phyloP scores from a whole-genome alignment of 139 green algal species.

The Raphidocelis subcapitata region DNA sequence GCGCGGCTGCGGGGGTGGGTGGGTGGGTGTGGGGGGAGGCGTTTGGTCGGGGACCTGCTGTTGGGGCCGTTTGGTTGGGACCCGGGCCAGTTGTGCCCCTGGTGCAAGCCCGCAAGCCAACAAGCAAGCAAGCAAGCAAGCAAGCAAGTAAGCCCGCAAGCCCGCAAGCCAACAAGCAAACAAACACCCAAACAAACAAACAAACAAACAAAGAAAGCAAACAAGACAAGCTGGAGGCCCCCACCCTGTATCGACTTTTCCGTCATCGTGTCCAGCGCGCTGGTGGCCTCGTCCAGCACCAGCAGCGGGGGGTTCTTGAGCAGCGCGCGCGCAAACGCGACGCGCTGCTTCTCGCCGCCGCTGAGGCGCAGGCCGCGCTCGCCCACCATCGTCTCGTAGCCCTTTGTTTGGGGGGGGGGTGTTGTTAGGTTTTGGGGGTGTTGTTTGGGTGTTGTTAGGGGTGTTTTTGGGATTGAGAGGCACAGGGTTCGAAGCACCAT shows the following conservation, averaged over 20 bases:
- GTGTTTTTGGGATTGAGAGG: no score
- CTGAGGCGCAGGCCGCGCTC: slow-evolving; percentile 72
- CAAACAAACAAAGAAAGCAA: neutral
- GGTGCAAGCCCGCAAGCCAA: neutral
- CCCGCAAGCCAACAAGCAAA: neutral
- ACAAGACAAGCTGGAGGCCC: neutral
- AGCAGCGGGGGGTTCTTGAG: slow-evolving; percentile 37
- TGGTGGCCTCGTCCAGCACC: slow-evolving; percentile 44
- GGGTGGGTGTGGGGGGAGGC: no score
- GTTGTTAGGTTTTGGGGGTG: no score
- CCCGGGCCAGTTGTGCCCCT: neutral
- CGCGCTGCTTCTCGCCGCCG: slow-evolving; percentile 67
- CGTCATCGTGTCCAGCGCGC: slow-evolving; percentile 59
- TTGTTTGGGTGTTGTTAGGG: no score
- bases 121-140: neutral
- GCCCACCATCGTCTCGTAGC: slow-evolving; percentile 86
- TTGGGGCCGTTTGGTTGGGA: neutral
- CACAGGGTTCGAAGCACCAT: no score
- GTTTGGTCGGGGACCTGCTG: slow-evolving; percentile 32
- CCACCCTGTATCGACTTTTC: slow-evolving; percentile 60
- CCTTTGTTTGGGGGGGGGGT: no score
- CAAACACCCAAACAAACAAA: neutral
- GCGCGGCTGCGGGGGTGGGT: no score
- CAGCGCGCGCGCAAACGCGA: slow-evolving; percentile 59
- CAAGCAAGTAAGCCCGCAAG: neutral